Evolutionary conservation across 345 rosid species (phyloP).

Genomic region (Eucalyptus regnans): DNA sequence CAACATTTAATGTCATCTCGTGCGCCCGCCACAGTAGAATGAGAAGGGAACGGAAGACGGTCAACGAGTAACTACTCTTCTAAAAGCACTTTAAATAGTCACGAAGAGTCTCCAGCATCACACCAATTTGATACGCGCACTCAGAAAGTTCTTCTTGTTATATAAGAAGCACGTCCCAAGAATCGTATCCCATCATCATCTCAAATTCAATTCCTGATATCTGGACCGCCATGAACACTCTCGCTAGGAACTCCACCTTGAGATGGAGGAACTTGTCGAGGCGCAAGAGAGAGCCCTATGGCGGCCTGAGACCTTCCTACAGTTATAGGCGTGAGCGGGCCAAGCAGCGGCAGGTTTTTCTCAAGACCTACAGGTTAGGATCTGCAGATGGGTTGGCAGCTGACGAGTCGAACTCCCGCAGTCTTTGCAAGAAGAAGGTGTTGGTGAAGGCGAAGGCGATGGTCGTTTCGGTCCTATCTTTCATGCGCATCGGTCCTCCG

Average conservation of each 20-base stretch:
- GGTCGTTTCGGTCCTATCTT: neutral
- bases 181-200: neutral
- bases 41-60: neutral
- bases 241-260: neutral
- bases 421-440: neutral
- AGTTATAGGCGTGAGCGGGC: neutral
- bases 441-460: neutral
- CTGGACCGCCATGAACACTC: neutral
- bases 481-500: neutral
- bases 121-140: neutral
- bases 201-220: neutral
- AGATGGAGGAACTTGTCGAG: neutral
- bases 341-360: conserved; percentile 2
- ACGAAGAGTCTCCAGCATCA: neutral
- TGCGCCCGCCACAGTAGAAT: neutral
- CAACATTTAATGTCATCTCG: neutral
- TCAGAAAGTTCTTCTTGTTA: neutral
- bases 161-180: neutral
- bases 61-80: neutral
- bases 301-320: neutral
- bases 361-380: conserved; percentile 1
- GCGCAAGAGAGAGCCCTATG: neutral
- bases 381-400: neutral
- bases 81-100: neutral
- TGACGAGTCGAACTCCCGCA: neutral